Evolutionary conservation across 1,139 yeast species (phyloP).

Genomic region (Suhomyces panamericanus): DNA sequence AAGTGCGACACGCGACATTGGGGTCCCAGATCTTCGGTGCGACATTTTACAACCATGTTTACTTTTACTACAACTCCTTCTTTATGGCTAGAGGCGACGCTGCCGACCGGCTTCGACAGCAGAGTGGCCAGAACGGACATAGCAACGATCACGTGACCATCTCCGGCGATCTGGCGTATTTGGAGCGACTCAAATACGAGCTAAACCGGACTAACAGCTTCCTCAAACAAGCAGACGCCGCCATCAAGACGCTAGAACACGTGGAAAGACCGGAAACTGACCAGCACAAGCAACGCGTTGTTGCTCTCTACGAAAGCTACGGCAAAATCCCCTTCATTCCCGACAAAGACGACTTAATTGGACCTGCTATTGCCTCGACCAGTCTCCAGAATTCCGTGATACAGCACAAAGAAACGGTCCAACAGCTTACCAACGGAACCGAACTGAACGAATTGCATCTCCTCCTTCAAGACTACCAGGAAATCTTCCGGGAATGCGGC

Average conservation of each 20-base stretch:
- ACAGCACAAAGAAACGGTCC: conserved; percentile 19
- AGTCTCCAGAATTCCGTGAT: conserved; percentile 21
- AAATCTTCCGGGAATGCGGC: conserved; percentile 4
- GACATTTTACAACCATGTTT: conserved; percentile 6
- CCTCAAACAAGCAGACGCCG: conserved; percentile 32
- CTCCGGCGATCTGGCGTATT: conserved; percentile 18
- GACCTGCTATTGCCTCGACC: conserved; percentile 35
- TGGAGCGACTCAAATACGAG: conserved; percentile 30
- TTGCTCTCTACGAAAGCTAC: conserved; percentile 31
- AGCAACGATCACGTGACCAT: not conserved
- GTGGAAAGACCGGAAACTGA: conserved; percentile 1
- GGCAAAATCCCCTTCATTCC: conserved; percentile 33
- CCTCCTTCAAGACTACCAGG: conserved; percentile 12
- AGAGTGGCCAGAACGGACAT: not conserved
- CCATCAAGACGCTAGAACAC: conserved; percentile 18
- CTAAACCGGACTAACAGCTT: conserved; percentile 28
- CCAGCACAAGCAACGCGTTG: conserved; percentile 3
- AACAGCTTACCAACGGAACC: not conserved
- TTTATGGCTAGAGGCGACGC: conserved; percentile 8
- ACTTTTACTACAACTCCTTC: not conserved
- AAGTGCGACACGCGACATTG: conserved; percentile 5
- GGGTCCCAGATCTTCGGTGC: not conserved
- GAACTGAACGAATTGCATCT: conserved; percentile 2
- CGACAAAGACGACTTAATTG: conserved; percentile 40
- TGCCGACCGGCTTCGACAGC: not conserved